Evolutionary conservation across 306 rosid genomes (phyloP).

Genomic region (Casuarina equisetifolia): DNA sequence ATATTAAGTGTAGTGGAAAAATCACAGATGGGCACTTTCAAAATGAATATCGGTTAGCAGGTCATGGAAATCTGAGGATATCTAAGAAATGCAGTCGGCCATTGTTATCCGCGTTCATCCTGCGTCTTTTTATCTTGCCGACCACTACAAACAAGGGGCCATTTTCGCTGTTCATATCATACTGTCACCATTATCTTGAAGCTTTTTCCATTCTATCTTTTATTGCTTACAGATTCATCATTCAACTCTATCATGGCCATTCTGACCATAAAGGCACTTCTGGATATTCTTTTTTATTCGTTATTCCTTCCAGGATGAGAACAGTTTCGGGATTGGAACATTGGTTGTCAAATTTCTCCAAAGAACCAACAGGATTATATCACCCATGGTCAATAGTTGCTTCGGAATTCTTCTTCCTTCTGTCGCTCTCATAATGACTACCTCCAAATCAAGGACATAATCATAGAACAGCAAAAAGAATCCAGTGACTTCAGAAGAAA

Average conservation of each 20-base stretch:
- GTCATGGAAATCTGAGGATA: not conserved
- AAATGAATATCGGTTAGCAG: not conserved
- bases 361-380: not conserved
- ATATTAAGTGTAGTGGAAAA: no score
- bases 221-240: constrained; percentile 12
- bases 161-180: constrained; percentile 8
- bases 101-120: not conserved
- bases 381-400: not conserved
- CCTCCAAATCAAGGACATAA: not conserved
- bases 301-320: no score
- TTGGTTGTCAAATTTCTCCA: not conserved
- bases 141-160: constrained; percentile 18
- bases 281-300: not conserved
- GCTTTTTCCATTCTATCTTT: constrained; percentile 7
- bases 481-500: not conserved
- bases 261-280: not conserved
- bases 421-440: not conserved
- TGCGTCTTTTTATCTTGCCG: constrained; percentile 8
- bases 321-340: no score
- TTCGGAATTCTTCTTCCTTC: not conserved
- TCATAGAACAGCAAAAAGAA: not conserved
- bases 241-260: constrained; percentile 16
- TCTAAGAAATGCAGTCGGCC: no score
- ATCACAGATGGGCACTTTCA: no score
- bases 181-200: not conserved